phyloP scores from a whole-genome alignment of 495 filamentous ascomycete genomes.

The Penicillium desertorum region DNA sequence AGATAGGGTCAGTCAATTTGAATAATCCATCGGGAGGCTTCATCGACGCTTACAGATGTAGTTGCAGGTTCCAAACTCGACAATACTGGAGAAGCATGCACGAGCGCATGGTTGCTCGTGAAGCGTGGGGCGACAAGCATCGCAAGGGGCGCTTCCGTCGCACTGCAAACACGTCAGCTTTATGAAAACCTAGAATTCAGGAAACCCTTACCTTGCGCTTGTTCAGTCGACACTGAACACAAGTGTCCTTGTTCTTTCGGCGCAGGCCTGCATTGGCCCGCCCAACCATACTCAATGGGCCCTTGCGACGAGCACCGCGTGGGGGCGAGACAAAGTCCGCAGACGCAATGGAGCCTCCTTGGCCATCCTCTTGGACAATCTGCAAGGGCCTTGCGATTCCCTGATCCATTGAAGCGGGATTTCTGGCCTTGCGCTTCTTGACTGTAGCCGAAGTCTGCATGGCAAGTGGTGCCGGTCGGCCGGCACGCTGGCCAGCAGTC shows the following conservation, averaged over 20 bases:
- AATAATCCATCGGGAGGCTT: background rate
- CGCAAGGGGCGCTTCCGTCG: constrained; percentile 49
- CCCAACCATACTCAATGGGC: constrained; percentile 45
- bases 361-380: constrained; percentile 51
- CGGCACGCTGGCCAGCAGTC: constrained; percentile 28
- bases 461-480: constrained; percentile 35
- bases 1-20: constrained; percentile 21
- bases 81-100: constrained; percentile 50
- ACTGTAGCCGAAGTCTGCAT: constrained; percentile 39
- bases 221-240: constrained; percentile 50
- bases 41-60: constrained; percentile 43
- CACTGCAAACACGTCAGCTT: constrained; percentile 33
- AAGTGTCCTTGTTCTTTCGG: constrained; percentile 51
- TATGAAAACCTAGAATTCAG: background rate
- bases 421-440: constrained; percentile 46
- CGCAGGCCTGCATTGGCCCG: constrained; percentile 48
- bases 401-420: constrained; percentile 33
- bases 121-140: constrained; percentile 48
- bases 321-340: constrained; percentile 50
- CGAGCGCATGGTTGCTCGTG: constrained; percentile 51
- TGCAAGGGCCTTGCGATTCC: constrained; percentile 40
- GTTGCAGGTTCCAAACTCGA: constrained; percentile 53
- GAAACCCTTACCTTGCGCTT: constrained; percentile 45
- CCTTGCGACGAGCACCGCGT: constrained; percentile 49
- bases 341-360: constrained; percentile 49